Percentiles rank a stretch among this genome's conserved stretches.
Conservation (phyloP, 208 protist species). For the Acanthamoeba quina region DNA sequence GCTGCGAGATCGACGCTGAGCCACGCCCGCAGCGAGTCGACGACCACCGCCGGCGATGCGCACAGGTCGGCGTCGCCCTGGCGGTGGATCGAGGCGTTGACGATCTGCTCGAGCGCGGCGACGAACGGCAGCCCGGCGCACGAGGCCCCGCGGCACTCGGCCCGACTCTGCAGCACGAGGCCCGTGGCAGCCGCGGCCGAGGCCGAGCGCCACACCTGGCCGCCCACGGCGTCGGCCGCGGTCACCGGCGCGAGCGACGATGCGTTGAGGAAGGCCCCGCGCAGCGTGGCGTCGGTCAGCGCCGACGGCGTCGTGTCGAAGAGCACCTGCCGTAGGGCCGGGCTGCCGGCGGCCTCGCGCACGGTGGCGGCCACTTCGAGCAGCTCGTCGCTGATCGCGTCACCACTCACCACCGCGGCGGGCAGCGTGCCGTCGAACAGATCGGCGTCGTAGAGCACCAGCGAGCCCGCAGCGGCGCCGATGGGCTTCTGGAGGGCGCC, state of each 20-base stretch:
- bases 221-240: not conserved
- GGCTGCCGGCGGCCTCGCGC: not conserved
- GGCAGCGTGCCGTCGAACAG: not conserved
- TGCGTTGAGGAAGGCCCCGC: not conserved
- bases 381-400: not conserved
- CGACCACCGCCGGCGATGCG: not conserved
- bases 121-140: not conserved
- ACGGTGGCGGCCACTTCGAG: not conserved
- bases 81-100: not conserved
- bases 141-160: not conserved
- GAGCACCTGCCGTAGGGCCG: not conserved
- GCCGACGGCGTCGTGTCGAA: not conserved
- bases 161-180: not conserved
- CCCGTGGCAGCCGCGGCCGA: not conserved
- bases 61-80: not conserved
- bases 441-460: slow-evolving; percentile 3
- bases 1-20: not conserved
- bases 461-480: not conserved
- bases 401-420: not conserved
- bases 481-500: not conserved
- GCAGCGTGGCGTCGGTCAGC: not conserved
- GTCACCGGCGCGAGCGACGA: not conserved
- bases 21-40: not conserved
- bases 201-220: not conserved
- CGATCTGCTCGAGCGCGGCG: not conserved